Evolutionary conservation across 2,329 filamentous ascomycete species (phyloP).

Genomic region (Colletotrichum paranaense): DNA sequence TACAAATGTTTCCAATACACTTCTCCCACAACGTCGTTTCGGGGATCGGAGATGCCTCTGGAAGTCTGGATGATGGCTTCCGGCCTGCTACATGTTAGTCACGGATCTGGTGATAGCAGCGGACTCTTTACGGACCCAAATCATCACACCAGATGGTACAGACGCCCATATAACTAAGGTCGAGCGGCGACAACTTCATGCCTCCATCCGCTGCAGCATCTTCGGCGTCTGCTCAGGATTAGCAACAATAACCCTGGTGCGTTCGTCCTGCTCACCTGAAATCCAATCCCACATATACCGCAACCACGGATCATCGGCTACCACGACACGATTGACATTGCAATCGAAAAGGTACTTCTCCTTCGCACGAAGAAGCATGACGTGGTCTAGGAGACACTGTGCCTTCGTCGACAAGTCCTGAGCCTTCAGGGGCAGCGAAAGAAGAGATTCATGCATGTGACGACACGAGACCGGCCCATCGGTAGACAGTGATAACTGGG

Average conservation of each 20-base stretch:
- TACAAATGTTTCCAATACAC: constrained; percentile 72
- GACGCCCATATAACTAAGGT: constrained; percentile 82
- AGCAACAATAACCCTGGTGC: constrained; percentile 27
- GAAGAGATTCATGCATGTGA: constrained; percentile 67
- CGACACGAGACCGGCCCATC: constrained; percentile 59
- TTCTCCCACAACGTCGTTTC: constrained; percentile 69
- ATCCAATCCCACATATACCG: constrained; percentile 84
- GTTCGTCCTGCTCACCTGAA: constrained; percentile 60
- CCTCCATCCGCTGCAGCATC: constrained; percentile 72
- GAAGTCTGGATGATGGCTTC: constrained; percentile 59
- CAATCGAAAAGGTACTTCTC: constrained; percentile 75
- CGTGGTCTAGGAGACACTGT: constrained; percentile 65
- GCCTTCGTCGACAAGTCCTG: constrained; percentile 62
- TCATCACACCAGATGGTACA: constrained; percentile 78
- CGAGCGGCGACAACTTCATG: constrained; percentile 76
- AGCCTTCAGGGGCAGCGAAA: constrained; percentile 56
- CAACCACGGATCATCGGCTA: constrained; percentile 79
- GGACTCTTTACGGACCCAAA: constrained; percentile 61
- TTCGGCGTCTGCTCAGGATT: constrained; percentile 64
- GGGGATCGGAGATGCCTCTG: constrained; percentile 56
- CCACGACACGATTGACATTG: constrained; percentile 72
- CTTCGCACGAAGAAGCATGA: constrained; percentile 69
- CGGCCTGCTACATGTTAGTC: constrained; percentile 51
- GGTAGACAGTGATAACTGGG: constrained; percentile 50
- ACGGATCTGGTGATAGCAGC: not conserved